Conservation (phyloP, 2,329 filamentous ascomycete species). For the Atkinsonella texensis region DNA sequence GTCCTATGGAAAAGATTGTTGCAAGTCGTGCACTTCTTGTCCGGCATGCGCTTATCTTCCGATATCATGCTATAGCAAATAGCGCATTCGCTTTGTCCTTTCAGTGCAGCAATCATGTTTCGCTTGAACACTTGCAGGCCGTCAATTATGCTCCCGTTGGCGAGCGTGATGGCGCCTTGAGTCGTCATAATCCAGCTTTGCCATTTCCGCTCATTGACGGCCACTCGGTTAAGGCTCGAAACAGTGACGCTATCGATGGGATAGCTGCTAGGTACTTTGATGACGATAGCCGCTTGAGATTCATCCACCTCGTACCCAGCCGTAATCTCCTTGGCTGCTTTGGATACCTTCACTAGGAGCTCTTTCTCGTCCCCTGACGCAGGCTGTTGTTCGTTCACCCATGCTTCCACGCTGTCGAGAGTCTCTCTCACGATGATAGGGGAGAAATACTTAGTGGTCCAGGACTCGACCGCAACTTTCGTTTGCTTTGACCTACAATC, state of each 20-base stretch:
- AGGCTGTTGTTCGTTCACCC: slow-evolving; percentile 44
- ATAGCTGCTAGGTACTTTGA: slow-evolving; percentile 69
- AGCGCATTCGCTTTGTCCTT: slow-evolving; percentile 88
- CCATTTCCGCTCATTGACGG: slow-evolving; percentile 86
- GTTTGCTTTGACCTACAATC: slow-evolving; percentile 72
- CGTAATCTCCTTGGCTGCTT: slow-evolving; percentile 61
- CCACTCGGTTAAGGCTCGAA: slow-evolving; percentile 67
- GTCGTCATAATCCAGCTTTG: slow-evolving; percentile 79
- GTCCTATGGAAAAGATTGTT: slow-evolving; percentile 84
- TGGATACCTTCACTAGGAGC: slow-evolving; percentile 57
- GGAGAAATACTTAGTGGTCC: slow-evolving; percentile 79
- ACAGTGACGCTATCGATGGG: slow-evolving; percentile 72
- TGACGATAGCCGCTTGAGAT: slow-evolving; percentile 67
- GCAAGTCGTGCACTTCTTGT: slow-evolving; percentile 85
- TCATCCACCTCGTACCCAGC: slow-evolving; percentile 86
- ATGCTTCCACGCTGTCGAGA: slow-evolving; percentile 55
- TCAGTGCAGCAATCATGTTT: slow-evolving; percentile 78
- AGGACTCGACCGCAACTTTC: slow-evolving; percentile 63
- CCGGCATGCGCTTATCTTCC: slow-evolving; percentile 76
- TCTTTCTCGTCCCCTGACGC: slow-evolving; percentile 40
- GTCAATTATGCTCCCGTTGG: slow-evolving; percentile 78
- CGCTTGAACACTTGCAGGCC: slow-evolving; percentile 74
- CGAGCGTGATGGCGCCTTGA: slow-evolving; percentile 87
- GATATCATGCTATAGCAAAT: slow-evolving; percentile 96
- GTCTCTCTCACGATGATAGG: slow-evolving; percentile 53